phyloP scores from a whole-genome alignment of 202 grass and related monocot species.

The Musa balbisiana region DNA sequence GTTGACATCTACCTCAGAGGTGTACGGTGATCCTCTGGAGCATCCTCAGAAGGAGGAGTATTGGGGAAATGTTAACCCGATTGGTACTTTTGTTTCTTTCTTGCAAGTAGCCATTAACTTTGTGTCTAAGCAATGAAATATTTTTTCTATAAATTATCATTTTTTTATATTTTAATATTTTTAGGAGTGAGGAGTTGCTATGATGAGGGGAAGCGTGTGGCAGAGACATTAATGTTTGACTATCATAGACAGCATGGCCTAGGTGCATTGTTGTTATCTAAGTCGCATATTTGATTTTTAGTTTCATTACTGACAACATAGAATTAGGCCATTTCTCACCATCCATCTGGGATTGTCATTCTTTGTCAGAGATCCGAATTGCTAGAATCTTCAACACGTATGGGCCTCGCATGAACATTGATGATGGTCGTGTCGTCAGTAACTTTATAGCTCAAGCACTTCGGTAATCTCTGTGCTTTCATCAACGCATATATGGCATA shows the following conservation, averaged over 20 bases:
- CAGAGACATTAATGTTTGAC: constrained; percentile 99
- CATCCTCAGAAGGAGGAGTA: constrained; percentile 96
- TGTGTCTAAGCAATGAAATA: no score
- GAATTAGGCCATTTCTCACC: background rate
- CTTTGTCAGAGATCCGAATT: constrained; percentile 82
- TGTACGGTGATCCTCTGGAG: constrained; percentile 95
- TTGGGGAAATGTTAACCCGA: constrained; percentile 99
- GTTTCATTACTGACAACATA: background rate
- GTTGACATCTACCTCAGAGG: constrained; percentile 96
- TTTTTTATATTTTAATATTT: constrained; percentile 12
- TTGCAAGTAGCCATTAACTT: no score
- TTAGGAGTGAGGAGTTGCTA: constrained; percentile 98
- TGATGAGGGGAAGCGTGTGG: constrained; percentile 98
- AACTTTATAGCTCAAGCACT: constrained; percentile 99
- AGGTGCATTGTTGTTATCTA: constrained; percentile 38
- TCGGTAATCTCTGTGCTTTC: constrained; percentile 51
- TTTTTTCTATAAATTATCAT: background rate
- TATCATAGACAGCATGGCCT: constrained; percentile 99
- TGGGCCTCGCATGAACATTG: constrained; percentile 99
- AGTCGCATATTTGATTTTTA: background rate
- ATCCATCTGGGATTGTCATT: constrained; percentile 7
- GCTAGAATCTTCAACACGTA: constrained; percentile 99
- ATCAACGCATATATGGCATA: background rate
- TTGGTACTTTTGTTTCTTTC: constrained; percentile 45
- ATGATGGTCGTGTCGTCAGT: constrained; percentile 98